Evolutionary conservation across 352 stramenopile species (phyloP), one percentile per base, ranked within the genome.

Genomic region (Aphanomyces invadans): DNA sequence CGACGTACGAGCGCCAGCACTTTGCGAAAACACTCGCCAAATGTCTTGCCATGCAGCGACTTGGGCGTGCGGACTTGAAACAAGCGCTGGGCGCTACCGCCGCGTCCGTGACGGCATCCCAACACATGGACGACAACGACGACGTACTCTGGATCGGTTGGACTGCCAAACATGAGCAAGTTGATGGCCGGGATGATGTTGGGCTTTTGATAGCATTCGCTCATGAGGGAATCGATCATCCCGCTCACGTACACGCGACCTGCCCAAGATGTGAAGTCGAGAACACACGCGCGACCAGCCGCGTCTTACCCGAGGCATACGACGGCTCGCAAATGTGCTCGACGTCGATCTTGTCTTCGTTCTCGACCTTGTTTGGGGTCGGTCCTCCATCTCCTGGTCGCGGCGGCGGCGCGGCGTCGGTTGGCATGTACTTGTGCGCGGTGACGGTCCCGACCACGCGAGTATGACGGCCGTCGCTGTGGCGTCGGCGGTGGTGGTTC

Each of bases 141-240:
- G n/a, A 48, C 77, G 44, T 71, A 91, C 83, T 86, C 72, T 3
- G 74, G 70, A 19, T 92, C 83, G 36, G 80, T 73, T 33, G 76
- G 69, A 60, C 69, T 79, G 49, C 80, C 83, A 68, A 84, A 85
- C 59, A 90, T 78, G 39, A 92, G 74, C 2, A 88, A 29, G 33
- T 87, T 75, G 5, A 92, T 55, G 32, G 89, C 86, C 62, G 84
- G 77, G 1, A 73, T 86, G 76, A 90, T 87, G 76, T 80, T 90
- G 19, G 80, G 78, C 31, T 90, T 92, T 46, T 81, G 76, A 32
- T 92, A 92, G 62, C 81, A 87, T 62, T 92, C 83, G 52, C 81
- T 92, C 72, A 92, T 75, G 5, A 92, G 79, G 33, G 76, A 80
- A 25, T 92, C 80, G 29, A 92, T 63, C 64, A 88, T 88, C 23